Evolutionary conservation across 768 basidiomycete genomes (phyloP), one percentile per base, ranked within the genome.

Genomic region (Lactarius hatsudake): DNA sequence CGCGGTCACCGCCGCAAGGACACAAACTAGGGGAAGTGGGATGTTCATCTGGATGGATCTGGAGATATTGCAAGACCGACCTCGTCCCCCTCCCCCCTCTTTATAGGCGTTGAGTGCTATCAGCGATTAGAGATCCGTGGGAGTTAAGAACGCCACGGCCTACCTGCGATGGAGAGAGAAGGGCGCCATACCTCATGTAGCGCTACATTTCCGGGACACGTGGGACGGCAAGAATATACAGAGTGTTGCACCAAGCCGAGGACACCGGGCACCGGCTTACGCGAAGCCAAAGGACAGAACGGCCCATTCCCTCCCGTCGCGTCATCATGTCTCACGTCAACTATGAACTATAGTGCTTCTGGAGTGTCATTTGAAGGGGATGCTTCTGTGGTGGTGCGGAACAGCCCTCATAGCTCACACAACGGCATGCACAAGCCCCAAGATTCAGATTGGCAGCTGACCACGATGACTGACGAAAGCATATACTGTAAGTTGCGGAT

Each of bases 281-380:
- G 62, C 53, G 43, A 68, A 26, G 51, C 23, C 4, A 45, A 60
- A 60, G 40, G 51, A 38, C 59, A 60, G 28, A 38, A 18, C 62
- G 58, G 66, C 23, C 20, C 53, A 38, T 55, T 34, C 20, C 38
- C 23, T 6, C 56, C 48, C 30, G 62, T 62, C 13, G 48, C 23
- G 23, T 67, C 57, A 67, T 67, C 59, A 67, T 62, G 61, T 67
- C 51, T 67, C 40, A 59, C 34, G 34, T 64, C 51, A 64, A 42
- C 48, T 32, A 9, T 12, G 15, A 20, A 55, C 36, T 34, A 58
- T 38, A 45, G 23, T 15, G 61, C 56, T 58, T 62, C 65, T 48
- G 51, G 61, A 62, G 38, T 59, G 36, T 67, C 62, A 54, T 43
- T 42, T 34, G 36, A 9, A 34, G 61, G 23, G 40, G 57, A 28